Evolutionary conservation across 164 flowering plant species (phyloP).

Genomic region (Macadamia integrifolia): DNA sequence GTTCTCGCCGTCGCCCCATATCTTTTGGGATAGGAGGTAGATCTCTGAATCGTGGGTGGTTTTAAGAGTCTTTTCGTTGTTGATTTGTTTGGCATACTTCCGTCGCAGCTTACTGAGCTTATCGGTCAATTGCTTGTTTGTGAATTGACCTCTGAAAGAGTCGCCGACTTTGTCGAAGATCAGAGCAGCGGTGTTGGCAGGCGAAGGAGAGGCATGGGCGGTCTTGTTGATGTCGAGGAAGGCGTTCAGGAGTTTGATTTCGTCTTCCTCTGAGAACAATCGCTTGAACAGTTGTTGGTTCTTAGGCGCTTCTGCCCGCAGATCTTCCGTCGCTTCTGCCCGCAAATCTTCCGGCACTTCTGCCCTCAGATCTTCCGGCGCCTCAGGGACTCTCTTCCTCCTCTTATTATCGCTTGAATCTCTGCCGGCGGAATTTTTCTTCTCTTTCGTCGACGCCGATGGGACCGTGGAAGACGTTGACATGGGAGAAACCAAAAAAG

Average conservation of each 20-base stretch:
- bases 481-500: not conserved
- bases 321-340: not conserved
- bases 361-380: not conserved
- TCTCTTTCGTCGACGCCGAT: not conserved
- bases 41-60: constrained; percentile 5
- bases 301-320: not conserved
- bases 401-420: constrained; percentile 2
- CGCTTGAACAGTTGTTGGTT: not conserved
- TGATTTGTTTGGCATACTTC: constrained; percentile 5
- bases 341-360: not conserved
- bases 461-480: not conserved
- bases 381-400: not conserved
- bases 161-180: constrained; percentile 5
- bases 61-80: not conserved
- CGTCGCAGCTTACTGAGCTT: constrained; percentile 8
- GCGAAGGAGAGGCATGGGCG: not conserved
- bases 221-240: constrained; percentile 10
- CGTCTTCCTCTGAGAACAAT: constrained; percentile 6
- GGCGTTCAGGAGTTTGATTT: constrained; percentile 8
- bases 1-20: constrained; percentile 8
- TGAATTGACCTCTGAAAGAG: constrained; percentile 4
- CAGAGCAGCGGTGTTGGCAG: constrained; percentile 1
- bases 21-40: constrained; percentile 8
- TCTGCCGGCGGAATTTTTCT: not conserved
- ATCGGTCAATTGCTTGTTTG: constrained; percentile 5